Evolutionary conservation across 192 early-diverging fungal species (phyloP).

Genomic region (Backusella luteola): DNA sequence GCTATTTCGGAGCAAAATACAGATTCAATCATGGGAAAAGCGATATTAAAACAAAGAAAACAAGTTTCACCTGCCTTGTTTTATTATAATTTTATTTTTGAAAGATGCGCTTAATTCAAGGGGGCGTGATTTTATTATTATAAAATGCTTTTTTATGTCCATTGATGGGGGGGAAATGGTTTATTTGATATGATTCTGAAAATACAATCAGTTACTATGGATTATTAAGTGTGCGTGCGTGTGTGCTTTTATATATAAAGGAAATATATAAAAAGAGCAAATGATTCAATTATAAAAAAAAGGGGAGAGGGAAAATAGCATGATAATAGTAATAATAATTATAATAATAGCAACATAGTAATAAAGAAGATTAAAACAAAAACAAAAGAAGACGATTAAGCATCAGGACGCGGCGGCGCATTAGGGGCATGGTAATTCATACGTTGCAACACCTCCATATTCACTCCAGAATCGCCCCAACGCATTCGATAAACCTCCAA

Average conservation of each 20-base stretch:
- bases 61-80: not conserved
- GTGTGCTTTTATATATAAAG: not conserved
- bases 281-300: not conserved
- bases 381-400: not conserved
- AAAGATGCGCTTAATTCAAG: not conserved
- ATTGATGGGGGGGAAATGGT: not conserved
- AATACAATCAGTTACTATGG: not conserved
- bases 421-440: not conserved
- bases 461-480: slow-evolving; percentile 6
- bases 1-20: too few relatives aligned
- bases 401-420: not conserved
- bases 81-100: not conserved
- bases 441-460: not conserved
- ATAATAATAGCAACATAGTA: not conserved
- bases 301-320: not conserved
- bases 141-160: too few relatives aligned
- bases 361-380: not conserved
- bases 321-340: not conserved
- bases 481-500: slow-evolving; percentile 23
- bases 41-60: not conserved
- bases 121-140: not conserved
- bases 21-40: too few relatives aligned
- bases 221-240: not conserved
- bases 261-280: not conserved
- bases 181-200: not conserved